Evolutionary conservation across 371 early-diverging fungal species (phyloP).

Genomic region (Mortierella sp.): DNA sequence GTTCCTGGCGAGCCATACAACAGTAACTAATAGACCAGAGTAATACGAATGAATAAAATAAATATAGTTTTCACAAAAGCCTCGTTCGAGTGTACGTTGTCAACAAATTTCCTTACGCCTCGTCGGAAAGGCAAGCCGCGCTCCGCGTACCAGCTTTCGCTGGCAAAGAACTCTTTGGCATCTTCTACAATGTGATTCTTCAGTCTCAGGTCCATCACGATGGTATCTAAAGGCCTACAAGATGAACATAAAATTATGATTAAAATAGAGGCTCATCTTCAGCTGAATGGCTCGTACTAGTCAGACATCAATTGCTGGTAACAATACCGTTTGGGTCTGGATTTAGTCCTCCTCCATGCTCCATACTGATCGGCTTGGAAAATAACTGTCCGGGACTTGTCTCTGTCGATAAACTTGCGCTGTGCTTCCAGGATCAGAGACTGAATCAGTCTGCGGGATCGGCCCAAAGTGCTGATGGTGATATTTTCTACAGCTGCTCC

Average conservation of each 20-base stretch:
- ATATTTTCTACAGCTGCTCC: constrained; percentile 65
- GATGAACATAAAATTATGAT: not conserved
- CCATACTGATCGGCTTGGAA: constrained; percentile 80
- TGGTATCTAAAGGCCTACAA: constrained; percentile 69
- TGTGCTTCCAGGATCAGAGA: constrained; percentile 69
- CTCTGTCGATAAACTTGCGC: constrained; percentile 66
- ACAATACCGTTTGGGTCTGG: constrained; percentile 50
- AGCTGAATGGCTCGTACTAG: not conserved
- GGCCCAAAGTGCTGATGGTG: constrained; percentile 71
- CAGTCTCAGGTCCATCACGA: constrained; percentile 73
- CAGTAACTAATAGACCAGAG: constrained; percentile 64
- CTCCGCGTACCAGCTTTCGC: constrained; percentile 88
- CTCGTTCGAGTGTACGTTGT: not conserved
- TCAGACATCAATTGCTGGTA: not conserved
- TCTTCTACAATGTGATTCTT: constrained; percentile 79
- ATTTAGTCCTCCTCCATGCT: constrained; percentile 65
- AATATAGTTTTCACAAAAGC: not conserved
- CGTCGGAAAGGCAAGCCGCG: constrained; percentile 95
- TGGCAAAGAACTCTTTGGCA: constrained; percentile 80
- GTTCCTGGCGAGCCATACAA: constrained; percentile 91
- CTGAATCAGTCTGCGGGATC: constrained; percentile 65
- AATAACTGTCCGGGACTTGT: constrained; percentile 72
- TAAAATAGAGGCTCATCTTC: not conserved
- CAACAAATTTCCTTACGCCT: constrained; percentile 62
- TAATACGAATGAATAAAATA: not conserved